phyloP scores from a whole-genome alignment of 495 filamentous ascomycete species.

The Penicillium cinerascens region DNA sequence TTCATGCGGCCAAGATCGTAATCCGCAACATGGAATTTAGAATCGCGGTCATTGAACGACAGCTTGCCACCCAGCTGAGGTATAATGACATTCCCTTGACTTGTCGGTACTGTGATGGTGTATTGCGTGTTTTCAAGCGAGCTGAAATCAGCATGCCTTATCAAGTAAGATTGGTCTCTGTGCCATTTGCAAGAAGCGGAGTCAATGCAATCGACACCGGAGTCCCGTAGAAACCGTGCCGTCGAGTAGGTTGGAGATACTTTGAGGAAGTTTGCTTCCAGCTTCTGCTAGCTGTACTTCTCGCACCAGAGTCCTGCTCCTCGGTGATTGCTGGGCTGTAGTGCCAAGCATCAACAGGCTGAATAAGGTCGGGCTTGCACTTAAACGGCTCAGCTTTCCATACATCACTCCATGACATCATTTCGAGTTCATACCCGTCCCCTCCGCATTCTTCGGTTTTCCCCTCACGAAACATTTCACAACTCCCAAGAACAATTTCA shows the following conservation, averaged over 20 bases:
- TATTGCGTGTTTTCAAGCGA: constrained; percentile 48
- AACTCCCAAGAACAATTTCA: background rate
- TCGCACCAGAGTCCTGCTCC: too few relatives aligned
- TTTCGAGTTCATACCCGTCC: constrained; percentile 8
- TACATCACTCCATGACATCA: constrained; percentile 19
- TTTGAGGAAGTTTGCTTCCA: constrained; percentile 64
- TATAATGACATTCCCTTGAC: constrained; percentile 52
- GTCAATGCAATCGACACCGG: constrained; percentile 51
- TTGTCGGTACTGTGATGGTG: constrained; percentile 52
- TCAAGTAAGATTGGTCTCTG: constrained; percentile 50
- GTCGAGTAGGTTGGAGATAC: constrained; percentile 61
- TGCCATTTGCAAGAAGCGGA: constrained; percentile 43
- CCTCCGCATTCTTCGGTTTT: background rate
- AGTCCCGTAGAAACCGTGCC: constrained; percentile 41
- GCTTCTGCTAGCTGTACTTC: too few relatives aligned
- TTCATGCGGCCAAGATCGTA: constrained; percentile 56
- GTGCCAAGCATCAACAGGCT: background rate
- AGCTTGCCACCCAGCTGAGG: constrained; percentile 56
- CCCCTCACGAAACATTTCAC: background rate
- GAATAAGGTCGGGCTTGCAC: too few relatives aligned
- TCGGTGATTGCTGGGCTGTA: too few relatives aligned
- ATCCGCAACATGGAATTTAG: constrained; percentile 66
- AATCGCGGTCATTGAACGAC: constrained; percentile 63
- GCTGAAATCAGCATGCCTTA: constrained; percentile 57
- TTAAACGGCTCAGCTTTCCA: background rate